Percentiles rank a stretch among this genome's conserved stretches.
These are phyloP conservation scores for Jackrogersella multiformis DNA, from an alignment of 495 filamentous ascomycete genomes.

Conservation along the genomic window DNA sequence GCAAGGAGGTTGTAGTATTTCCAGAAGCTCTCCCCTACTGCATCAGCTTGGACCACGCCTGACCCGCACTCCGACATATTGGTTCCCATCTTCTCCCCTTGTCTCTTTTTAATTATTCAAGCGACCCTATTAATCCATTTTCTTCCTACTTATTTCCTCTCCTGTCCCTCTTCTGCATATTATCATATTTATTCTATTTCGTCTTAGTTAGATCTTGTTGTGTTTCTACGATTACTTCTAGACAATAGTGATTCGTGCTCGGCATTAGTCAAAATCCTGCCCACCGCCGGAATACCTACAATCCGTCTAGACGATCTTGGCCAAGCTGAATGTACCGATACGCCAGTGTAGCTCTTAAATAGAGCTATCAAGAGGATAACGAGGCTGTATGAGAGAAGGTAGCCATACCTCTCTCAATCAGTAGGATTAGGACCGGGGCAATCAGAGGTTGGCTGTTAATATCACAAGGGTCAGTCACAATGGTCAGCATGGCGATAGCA, in stretches of 20 bases:
- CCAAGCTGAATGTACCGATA: slow-evolving; percentile 44
- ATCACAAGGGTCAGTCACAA: slow-evolving; percentile 3
- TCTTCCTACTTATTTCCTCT: slow-evolving; percentile 42
- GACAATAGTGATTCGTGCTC: not conserved
- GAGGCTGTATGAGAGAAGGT: slow-evolving; percentile 34
- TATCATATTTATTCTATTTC: slow-evolving; percentile 25
- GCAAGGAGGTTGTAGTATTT: slow-evolving; percentile 46
- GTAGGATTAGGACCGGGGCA: slow-evolving; percentile 17
- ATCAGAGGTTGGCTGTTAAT: not conserved
- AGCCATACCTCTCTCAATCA: slow-evolving; percentile 24
- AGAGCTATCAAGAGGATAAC: slow-evolving; percentile 41
- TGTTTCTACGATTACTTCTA: slow-evolving; percentile 9
- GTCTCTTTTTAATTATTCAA: slow-evolving; percentile 45
- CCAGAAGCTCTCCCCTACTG: slow-evolving; percentile 43
- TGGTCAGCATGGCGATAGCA: slow-evolving; percentile 71
- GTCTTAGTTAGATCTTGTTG: slow-evolving; percentile 10
- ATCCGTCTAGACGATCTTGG: slow-evolving; percentile 19
- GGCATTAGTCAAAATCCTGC: slow-evolving; percentile 27
- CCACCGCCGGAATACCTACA: slow-evolving; percentile 3
- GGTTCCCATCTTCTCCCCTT: slow-evolving; percentile 44
- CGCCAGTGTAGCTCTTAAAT: slow-evolving; percentile 42
- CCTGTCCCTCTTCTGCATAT: slow-evolving; percentile 22
- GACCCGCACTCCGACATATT: slow-evolving; percentile 46
- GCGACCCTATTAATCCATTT: slow-evolving; percentile 45
- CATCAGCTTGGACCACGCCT: slow-evolving; percentile 43